Percentiles rank a stretch among this genome's conserved stretches.
phyloP scores from a whole-genome alignment of 2,329 filamentous ascomycete species.

The Cercospora canescens region DNA sequence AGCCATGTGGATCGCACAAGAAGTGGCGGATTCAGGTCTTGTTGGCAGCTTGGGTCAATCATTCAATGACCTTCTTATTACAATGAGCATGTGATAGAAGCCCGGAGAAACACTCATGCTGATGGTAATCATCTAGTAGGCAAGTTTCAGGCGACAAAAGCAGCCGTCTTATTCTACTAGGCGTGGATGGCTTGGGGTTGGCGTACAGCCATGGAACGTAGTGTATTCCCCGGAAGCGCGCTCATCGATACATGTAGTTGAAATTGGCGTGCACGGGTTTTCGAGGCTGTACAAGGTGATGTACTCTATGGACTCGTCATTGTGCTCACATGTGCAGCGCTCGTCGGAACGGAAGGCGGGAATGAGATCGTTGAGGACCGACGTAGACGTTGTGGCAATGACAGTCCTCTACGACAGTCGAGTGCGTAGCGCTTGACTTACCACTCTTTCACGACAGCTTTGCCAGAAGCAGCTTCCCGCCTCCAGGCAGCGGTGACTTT shows the following conservation, averaged over 20 bases:
- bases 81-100: neutral
- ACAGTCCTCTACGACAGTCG: neutral
- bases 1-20: neutral
- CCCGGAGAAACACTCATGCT: neutral
- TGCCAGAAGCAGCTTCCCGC: neutral
- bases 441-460: neutral
- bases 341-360: too few relatives aligned
- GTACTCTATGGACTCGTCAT: too few relatives aligned
- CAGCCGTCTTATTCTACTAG: too few relatives aligned
- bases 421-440: neutral
- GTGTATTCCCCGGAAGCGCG: too few relatives aligned
- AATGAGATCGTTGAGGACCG: neutral
- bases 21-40: neutral
- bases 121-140: too few relatives aligned
- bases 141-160: too few relatives aligned
- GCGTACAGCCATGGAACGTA: too few relatives aligned
- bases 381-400: neutral
- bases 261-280: too few relatives aligned
- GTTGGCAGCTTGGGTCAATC: neutral
- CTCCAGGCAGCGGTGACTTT: neutral
- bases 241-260: too few relatives aligned
- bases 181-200: too few relatives aligned
- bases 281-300: too few relatives aligned
- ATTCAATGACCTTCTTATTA: neutral
- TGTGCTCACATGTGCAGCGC: too few relatives aligned